phyloP scores from a whole-genome alignment of 306 rosid genomes.

The Dryas alaskensis region DNA sequence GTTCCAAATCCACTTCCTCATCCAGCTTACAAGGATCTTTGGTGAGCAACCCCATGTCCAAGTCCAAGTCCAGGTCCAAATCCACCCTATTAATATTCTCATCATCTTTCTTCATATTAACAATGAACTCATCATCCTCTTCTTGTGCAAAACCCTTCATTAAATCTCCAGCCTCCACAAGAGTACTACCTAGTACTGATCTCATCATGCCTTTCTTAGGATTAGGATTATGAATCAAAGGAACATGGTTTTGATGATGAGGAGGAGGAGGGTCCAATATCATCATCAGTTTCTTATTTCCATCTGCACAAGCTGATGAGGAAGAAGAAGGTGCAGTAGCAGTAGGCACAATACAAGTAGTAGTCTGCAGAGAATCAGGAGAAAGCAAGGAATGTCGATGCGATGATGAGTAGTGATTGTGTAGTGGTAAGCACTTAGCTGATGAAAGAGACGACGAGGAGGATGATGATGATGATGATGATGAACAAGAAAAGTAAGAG shows the following conservation, averaged over 20 bases:
- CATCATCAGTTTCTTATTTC: slow-evolving; percentile 35
- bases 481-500: slow-evolving; percentile 26
- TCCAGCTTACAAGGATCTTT: slow-evolving; percentile 30
- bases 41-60: slow-evolving; percentile 47
- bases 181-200: not conserved
- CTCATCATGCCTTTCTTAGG: not conserved
- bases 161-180: slow-evolving; percentile 22
- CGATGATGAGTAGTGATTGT: slow-evolving; percentile 8
- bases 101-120: slow-evolving; percentile 41
- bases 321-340: slow-evolving; percentile 25
- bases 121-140: slow-evolving; percentile 23
- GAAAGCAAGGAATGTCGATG: slow-evolving; percentile 21
- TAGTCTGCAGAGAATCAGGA: slow-evolving; percentile 20
- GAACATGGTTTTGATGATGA: slow-evolving; percentile 4
- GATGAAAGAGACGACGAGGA: slow-evolving; percentile 2
- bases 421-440: slow-evolving; percentile 20
- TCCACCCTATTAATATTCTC: slow-evolving; percentile 40
- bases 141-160: slow-evolving; percentile 25
- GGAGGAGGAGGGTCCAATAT: not conserved
- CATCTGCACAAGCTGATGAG: slow-evolving; percentile 16
- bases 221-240: not conserved
- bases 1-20: slow-evolving; percentile 79
- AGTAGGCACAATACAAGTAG: no score
- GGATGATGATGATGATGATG: slow-evolving; percentile 19
- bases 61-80: slow-evolving; percentile 61